Percentiles rank a stretch among this genome's conserved stretches.
phyloP scores from a whole-genome alignment of 1,284 basidiomycete species.

The Cryptococcus jaspeensis region DNA sequence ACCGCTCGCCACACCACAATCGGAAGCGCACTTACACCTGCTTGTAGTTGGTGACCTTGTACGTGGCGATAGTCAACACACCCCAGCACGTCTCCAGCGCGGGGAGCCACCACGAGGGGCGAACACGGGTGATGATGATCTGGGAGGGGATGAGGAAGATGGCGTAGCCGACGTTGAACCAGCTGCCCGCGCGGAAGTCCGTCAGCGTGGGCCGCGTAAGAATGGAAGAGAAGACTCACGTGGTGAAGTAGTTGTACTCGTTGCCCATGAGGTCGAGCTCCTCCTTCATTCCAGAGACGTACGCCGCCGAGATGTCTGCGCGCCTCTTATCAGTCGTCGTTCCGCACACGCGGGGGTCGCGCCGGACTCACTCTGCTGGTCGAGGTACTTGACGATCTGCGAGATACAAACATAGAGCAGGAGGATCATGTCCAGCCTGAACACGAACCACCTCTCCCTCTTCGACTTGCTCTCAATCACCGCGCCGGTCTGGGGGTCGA shows the following conservation, averaged over 20 bases:
- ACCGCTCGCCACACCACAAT: neutral
- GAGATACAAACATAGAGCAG: slow-evolving; percentile 32
- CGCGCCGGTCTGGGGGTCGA: slow-evolving; percentile 31
- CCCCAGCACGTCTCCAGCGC: slow-evolving; percentile 36
- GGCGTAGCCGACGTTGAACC: slow-evolving; percentile 16
- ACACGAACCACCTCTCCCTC: slow-evolving; percentile 36
- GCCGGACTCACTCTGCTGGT: slow-evolving; percentile 18
- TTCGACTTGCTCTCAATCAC: slow-evolving; percentile 29
- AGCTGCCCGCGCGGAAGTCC: neutral
- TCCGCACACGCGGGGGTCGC: neutral
- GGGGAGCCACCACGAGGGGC: slow-evolving; percentile 28
- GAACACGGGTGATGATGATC: slow-evolving; percentile 36
- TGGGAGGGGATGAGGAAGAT: slow-evolving; percentile 42
- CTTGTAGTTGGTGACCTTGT: slow-evolving; percentile 23
- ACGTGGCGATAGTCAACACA: slow-evolving; percentile 27
- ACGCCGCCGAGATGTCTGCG: slow-evolving; percentile 26
- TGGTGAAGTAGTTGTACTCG: slow-evolving; percentile 60
- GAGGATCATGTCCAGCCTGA: slow-evolving; percentile 39
- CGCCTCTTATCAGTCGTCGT: neutral
- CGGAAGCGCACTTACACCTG: slow-evolving; percentile 22
- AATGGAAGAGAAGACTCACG: slow-evolving; percentile 12
- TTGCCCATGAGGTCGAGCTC: slow-evolving; percentile 68
- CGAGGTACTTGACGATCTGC: slow-evolving; percentile 31
- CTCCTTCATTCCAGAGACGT: slow-evolving; percentile 77
- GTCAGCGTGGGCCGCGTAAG: neutral